A percentile compares a stretch with the other conserved stretches of the same genome.
Conservation (phyloP, 139 green algal species). For the Coccomyxa sp. region DNA sequence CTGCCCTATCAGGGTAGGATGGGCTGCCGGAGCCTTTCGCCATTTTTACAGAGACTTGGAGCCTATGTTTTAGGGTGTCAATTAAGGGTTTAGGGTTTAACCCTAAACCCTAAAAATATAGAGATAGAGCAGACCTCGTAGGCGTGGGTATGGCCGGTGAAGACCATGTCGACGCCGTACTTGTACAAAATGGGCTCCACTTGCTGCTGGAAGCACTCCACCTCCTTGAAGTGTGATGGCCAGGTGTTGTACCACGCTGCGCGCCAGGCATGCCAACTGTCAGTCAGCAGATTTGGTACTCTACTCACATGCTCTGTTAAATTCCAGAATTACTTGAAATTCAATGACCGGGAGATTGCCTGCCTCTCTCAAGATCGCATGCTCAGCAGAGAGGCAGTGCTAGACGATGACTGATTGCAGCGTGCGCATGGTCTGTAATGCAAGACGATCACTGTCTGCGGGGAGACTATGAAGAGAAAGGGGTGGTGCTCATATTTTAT, state of each 20-base stretch:
- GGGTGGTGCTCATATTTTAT: too few relatives aligned
- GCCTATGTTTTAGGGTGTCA: too few relatives aligned
- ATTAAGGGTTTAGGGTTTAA: not conserved
- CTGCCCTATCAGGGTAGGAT: too few relatives aligned
- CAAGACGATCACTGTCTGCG: not conserved
- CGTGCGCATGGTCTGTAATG: not conserved
- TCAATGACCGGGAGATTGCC: too few relatives aligned
- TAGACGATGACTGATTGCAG: not conserved
- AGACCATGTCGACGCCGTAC: slow-evolving; percentile 62
- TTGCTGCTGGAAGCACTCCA: slow-evolving; percentile 31
- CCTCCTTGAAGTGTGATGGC: not conserved
- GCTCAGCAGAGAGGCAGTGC: not conserved
- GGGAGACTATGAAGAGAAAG: too few relatives aligned
- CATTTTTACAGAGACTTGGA: too few relatives aligned
- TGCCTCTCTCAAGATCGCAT: not conserved
- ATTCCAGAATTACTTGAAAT: too few relatives aligned
- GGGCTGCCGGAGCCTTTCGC: too few relatives aligned
- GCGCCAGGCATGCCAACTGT: too few relatives aligned
- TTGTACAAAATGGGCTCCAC: slow-evolving; percentile 63
- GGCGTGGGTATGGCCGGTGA: slow-evolving; percentile 72
- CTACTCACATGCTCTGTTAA: too few relatives aligned
- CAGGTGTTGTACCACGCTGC: not conserved
- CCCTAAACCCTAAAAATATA: too few relatives aligned
- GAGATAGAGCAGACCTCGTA: slow-evolving; percentile 40
- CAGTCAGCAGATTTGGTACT: too few relatives aligned